These are phyloP conservation scores for Neophaeococcomyces aloes DNA, from an alignment of 2,329 filamentous ascomycete species.

Conservation along the genomic window DNA sequence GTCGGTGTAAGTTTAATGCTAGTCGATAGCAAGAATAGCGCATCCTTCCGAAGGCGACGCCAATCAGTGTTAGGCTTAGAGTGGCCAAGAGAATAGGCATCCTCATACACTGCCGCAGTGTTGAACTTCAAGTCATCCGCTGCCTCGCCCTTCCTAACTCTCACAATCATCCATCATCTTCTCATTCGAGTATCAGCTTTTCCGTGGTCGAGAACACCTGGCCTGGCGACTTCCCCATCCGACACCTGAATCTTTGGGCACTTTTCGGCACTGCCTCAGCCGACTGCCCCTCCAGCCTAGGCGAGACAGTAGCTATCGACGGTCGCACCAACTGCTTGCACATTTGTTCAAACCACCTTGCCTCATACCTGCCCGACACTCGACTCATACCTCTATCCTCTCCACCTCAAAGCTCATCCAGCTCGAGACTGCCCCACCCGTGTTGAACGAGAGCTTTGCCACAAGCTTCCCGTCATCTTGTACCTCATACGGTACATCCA, in stretches of 20 bases:
- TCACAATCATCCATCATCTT: conserved; percentile 1
- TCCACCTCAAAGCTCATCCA: neutral
- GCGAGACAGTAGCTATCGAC: neutral
- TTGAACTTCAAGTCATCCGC: conserved; percentile 6
- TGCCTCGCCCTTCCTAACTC: neutral
- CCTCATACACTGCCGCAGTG: conserved; percentile 6
- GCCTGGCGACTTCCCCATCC: neutral
- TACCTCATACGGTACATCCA: neutral
- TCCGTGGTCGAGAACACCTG: conserved; percentile 2
- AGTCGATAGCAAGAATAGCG: neutral
- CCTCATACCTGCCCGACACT: neutral
- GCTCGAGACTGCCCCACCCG: neutral
- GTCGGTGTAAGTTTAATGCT: neutral
- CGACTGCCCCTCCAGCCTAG: neutral
- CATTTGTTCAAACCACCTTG: conserved; percentile 9
- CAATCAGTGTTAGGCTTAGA: neutral
- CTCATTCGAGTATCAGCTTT: conserved; percentile 5
- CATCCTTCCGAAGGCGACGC: neutral
- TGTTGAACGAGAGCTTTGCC: conserved; percentile 1
- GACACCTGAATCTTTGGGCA: conserved; percentile 1
- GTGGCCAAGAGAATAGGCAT: conserved; percentile 6
- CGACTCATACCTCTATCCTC: neutral
- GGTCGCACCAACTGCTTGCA: conserved; percentile 3
- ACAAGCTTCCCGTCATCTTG: neutral
- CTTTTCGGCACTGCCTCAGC: conserved; percentile 9